Conservation (phyloP, 176 grass and related monocot species). For the Bothriochloa decipiens region DNA sequence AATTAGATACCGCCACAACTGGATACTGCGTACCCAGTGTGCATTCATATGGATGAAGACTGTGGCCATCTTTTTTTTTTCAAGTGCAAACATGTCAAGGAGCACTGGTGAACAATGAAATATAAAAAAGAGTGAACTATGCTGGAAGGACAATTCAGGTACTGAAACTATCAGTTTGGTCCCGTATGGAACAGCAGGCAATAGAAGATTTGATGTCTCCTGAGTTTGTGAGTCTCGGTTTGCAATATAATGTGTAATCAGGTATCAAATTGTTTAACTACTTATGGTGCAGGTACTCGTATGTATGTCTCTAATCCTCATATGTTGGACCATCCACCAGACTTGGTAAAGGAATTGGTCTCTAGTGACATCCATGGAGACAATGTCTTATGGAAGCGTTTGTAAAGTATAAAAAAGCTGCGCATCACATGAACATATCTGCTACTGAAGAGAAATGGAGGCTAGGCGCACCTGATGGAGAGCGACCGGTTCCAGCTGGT, state of each 20-base stretch:
- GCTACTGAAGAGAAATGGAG: background rate
- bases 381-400: background rate
- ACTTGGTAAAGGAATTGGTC: background rate
- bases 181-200: background rate
- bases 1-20: background rate
- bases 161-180: background rate
- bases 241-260: background rate
- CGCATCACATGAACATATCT: background rate
- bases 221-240: too few species aligned
- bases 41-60: background rate
- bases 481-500: conserved; percentile 91
- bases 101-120: background rate
- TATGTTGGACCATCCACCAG: background rate
- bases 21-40: background rate
- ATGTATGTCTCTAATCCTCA: background rate
- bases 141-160: background rate
- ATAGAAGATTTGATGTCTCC: background rate
- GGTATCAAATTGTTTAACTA: background rate
- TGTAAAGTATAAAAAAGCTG: background rate
- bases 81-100: background rate
- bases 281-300: background rate
- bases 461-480: conserved; percentile 74
- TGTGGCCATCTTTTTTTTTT: background rate
- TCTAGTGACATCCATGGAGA: background rate
- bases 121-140: background rate